Evolutionary conservation across 2,329 filamentous ascomycete genomes (phyloP), one percentile per base, ranked within the genome.

Genomic region (Fusarium haematococcum): DNA sequence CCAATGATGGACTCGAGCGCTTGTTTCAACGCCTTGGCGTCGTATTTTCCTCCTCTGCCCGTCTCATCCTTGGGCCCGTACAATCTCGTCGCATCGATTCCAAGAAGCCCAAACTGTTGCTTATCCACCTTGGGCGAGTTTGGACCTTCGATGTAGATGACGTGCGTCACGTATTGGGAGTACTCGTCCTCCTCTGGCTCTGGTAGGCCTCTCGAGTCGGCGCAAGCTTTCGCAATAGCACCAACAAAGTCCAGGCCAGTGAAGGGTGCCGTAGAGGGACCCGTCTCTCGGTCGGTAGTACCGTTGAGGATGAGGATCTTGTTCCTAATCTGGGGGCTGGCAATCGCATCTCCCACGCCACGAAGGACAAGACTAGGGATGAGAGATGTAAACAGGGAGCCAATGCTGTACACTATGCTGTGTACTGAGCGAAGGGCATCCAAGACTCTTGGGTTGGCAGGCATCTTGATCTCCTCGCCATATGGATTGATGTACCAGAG

Each of bases 401-500:
- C 97, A 68, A 98, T 97, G 81, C 93, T 95, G 84, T 98, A 98
- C 54, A 98, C 90, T 10, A 98, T 87, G 2, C 91, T 92, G 65
- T 91, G 88, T 0, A 93, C 89, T 2, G 85, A 84, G 18, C 85
- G 84, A 1, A 98, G 82, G 0, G 94, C 91, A 9, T 91, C 88
- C 0, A 97, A 78, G 0, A 96, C 94, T 60, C 94, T 91, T 0
- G 95, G 92, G 78, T 98, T 98, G 3, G 95, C 93, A 0, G 92
- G 89, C 0, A 95, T 94, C 20, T 92, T 91, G 75, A 98, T 98
- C 83, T 98, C 95, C 80, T 98, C 95, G n/a, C 96, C 96, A 81
- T 98, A 98, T 0, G 96, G 96, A 79, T 98, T 98, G 85, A 98
- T 98, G 85, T 98, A 98, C 95, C 95, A 98, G 35, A 98, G 88